Evolutionary conservation across 345 rosid species (phyloP).

Genomic region (Pugionium dolabratum): DNA sequence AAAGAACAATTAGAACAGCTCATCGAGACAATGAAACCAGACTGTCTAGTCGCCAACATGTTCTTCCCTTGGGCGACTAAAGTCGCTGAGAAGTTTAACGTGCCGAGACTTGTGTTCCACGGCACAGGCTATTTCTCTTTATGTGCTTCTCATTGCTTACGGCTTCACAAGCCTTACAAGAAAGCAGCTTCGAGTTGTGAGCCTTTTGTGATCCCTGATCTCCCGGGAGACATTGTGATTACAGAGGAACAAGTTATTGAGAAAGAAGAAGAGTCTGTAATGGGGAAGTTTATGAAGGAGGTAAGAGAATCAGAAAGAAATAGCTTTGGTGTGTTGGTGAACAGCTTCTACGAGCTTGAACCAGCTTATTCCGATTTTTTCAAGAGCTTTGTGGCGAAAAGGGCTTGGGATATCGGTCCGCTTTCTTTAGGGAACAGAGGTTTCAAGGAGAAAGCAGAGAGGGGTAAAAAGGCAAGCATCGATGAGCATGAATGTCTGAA

Average conservation of each 20-base stretch:
- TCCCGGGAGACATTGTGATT: conserved; percentile 49
- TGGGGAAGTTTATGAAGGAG: conserved; percentile 27
- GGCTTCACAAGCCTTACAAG: conserved; percentile 48
- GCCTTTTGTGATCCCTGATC: conserved; percentile 49
- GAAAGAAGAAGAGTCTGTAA: not conserved
- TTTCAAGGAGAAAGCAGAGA: conserved; percentile 46
- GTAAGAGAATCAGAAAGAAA: conserved; percentile 44
- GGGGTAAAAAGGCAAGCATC: conserved; percentile 40
- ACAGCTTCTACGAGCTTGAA: conserved; percentile 79
- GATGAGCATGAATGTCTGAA: conserved; percentile 44
- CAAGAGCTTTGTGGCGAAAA: conserved; percentile 44
- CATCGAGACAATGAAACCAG: conserved; percentile 44
- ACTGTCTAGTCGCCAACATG: conserved; percentile 60
- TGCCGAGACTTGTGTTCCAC: conserved; percentile 57
- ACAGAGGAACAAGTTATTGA: conserved; percentile 44
- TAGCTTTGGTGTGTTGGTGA: conserved; percentile 65
- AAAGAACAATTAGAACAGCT: conserved; percentile 48
- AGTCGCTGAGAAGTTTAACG: conserved; percentile 49
- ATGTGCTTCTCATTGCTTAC: conserved; percentile 38
- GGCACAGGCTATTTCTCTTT: conserved; percentile 51
- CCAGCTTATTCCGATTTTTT: conserved; percentile 50
- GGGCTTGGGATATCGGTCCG: conserved; percentile 67
- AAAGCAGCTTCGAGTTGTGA: conserved; percentile 44
- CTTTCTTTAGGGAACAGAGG: conserved; percentile 45
- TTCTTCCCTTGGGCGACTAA: conserved; percentile 62